Evolutionary conservation across 495 filamentous ascomycete genomes (phyloP), one percentile per base, ranked within the genome.

Genomic region (Daldinia loculata): DNA sequence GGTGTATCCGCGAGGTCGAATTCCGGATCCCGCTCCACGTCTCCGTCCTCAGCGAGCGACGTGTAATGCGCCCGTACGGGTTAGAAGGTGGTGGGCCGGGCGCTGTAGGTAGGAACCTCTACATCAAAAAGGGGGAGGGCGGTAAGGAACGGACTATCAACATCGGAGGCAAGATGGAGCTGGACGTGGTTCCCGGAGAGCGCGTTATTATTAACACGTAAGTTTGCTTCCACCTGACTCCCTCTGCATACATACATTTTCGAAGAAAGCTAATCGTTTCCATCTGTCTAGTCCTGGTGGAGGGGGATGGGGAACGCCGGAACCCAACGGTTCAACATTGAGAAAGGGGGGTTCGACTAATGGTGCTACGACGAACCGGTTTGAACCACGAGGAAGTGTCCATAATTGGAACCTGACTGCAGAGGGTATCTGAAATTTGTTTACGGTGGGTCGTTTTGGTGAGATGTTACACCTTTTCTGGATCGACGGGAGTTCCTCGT

Each of bases 1-100:
- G 92, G 32, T 91, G 94, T 36, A 80, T 93, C 3, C 84, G 92
- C 2, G 92, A 95, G 67, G 93, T 94, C 61, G 92, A 95, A 77
- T 94, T 94, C 78, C 82, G 91, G n/a, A 87, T 90, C 19, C 88
- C 90, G 0, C 88, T 94, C 56, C 87, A 93, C 67, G 89, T 89
- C 17, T 90, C 87, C 6, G 93, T 94, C 41, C 69, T 95, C n/a
- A 89, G 85, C 38, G 92, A 95, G 75, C 77, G 92, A 14, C 78
- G 92, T 8, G 90, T 93, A 0, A 90, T 90, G 63, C 84, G 87
- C 29, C 92, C 92, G 12, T 95, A 93, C 67, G 92, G 92, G 0
- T 79, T 94, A 41, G 87, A 85, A 32, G 92, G 92, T 9, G 92
- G 92, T 12, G 12, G 1, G 9, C 27, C 63, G 11, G 55, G 53